Base-by-base conservation (phyloP, 441 rosid species). In the Gossypium laxum region DNA sequence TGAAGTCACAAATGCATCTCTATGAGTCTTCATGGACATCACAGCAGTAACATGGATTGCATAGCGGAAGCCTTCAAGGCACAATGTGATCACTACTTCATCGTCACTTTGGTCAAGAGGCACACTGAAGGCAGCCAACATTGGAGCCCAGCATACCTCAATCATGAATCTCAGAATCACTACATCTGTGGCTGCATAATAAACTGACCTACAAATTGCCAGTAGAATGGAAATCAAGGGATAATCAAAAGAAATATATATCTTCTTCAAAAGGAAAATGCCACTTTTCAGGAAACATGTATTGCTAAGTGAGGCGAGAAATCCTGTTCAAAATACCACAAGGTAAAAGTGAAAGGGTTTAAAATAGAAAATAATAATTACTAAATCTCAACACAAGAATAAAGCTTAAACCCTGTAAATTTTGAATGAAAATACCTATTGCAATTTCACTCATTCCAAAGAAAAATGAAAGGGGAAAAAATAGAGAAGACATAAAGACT, bases 121-220 rank as follows among this genome's bases (percentile, higher is more conserved):
- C 72, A 95, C 98, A 67, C 98, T 92, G 83, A 95, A 95, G 76
- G 97, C 99, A 67, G 98, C 98, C 87, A 95, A 75, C 99, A 95
- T 92, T 43, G 98, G 98, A 80, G 98, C 99, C 99, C 99, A 95
- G 81, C 99, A 95, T 58, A 83, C 99, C 85, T 95, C 99, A 73
- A 92, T 79, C 99, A 95, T 95, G 84, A 95, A 95, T 80, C 96
- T 83, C 71, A 95, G 92, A 72, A 92, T 87, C 79, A 90, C 96
- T 75, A 87, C 91, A 87, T 95, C 98, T 54, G 94, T 89, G 71
- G 97, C 99, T 56, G 98, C 96, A 86, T 90, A 89, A 85, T 92
- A 95, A 75, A 86, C 88, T 78, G 99, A 95, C 91, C 99, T 95
- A 81, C 87, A 89, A 76, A 78, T 76, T 57, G 71, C 76, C 76